These are phyloP conservation scores for Exophiala mesophila DNA, from an alignment of 2,329 filamentous ascomycete genomes.

Conservation along the genomic window DNA sequence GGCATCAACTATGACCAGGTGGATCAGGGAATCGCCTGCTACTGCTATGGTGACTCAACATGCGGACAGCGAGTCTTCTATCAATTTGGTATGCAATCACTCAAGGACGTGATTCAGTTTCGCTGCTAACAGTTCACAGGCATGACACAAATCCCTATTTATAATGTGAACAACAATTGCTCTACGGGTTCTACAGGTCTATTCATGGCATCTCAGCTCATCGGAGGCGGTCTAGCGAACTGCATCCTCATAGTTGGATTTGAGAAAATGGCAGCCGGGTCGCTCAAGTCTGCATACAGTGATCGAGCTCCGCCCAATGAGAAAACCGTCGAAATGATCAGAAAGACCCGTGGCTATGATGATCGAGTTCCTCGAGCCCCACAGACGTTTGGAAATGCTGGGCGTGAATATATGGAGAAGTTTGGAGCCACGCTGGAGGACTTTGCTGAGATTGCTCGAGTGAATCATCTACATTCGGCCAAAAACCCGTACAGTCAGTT, in stretches of 20 bases:
- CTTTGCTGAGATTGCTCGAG: conserved; percentile 86
- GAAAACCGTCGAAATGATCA: conserved; percentile 69
- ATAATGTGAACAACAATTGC: conserved; percentile 99
- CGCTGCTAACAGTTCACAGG: too few relatives aligned
- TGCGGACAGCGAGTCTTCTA: conserved; percentile 96
- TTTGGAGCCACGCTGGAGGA: conserved; percentile 74
- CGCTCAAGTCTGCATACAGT: conserved; percentile 72
- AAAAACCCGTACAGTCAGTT: conserved; percentile 98
- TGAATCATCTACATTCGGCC: conserved; percentile 90
- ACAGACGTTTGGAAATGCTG: conserved; percentile 93
- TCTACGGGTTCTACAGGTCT: conserved; percentile 85
- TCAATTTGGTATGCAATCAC: conserved; percentile 96
- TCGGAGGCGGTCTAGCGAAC: conserved; percentile 73
- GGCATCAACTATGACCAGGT: conserved; percentile 96
- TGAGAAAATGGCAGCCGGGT: conserved; percentile 94
- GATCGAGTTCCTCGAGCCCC: conserved; percentile 78
- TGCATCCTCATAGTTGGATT: conserved; percentile 93
- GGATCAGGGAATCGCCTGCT: conserved; percentile 87
- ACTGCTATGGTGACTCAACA: conserved; percentile 92
- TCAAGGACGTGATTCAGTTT: too few relatives aligned
- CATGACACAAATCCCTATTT: conserved; percentile 80
- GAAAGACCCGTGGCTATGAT: conserved; percentile 65
- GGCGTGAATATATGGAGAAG: conserved; percentile 90
- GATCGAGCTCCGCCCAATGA: conserved; percentile 75
- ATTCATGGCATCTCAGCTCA: conserved; percentile 71